Evolutionary conservation across 257 asterid genomes (phyloP), one percentile per base, ranked within the genome.

Genomic region (Lithospermum erythrorhizon): DNA sequence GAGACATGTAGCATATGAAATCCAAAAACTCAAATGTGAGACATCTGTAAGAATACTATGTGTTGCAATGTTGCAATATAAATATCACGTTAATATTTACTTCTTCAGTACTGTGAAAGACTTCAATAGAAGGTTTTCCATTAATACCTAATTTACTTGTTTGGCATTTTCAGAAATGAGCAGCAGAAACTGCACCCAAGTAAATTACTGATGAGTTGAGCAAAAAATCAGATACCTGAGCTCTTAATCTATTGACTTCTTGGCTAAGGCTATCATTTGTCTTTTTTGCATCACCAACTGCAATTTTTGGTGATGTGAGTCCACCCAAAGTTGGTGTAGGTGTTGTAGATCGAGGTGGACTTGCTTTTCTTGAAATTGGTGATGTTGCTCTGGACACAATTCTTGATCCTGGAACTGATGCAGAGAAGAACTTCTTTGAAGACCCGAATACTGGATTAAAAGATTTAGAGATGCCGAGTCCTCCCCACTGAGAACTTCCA

Each of bases 331-430:
- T 85, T 61, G 98, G 98, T 68, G 96, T 90, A 30, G 96, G 98
- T 59, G 98, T 90, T 53, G 98, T 90, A 56, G 98, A 90, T 70
- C 98, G 98, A 75, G 95, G 96, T 72, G 98, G 98, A 74, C 96
- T 90, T 21, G 84, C 72, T 53, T 93, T 82, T 74, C 98, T 82
- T 41, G 98, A 87, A 70, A 90, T 77, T 55, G 98, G 98, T 30
- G 98, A 90, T 73, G 98, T 87, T 72, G 98, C 98, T 70, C 98
- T 84, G 70, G 98, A 90, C 77, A 85, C 98, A 73, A 90, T 90
- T 73, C 98, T 85, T 20, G 98, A 90, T 61, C 98, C 98, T 54
- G 98, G 98, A 72, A 90, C 98, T 6, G 98, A 90, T 68, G 95
- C 98, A 20, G 98, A 87, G 83, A 90, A 88, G 68, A 83, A 78